Evolutionary conservation across 768 basidiomycete genomes (phyloP).

Genomic region (Hygrophorus russula): DNA sequence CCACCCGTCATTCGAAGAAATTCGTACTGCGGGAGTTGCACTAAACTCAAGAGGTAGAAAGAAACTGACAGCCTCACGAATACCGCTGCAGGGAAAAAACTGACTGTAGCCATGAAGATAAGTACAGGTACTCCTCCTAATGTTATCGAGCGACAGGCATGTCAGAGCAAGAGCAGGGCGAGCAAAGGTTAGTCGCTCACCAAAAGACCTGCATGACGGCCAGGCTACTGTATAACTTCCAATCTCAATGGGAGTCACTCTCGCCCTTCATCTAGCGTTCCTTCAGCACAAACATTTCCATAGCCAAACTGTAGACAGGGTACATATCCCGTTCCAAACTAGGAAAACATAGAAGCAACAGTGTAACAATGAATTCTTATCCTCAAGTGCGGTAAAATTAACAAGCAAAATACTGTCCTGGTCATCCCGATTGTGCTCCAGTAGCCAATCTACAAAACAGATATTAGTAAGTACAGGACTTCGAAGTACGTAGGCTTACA

Average conservation of each 20-base stretch:
- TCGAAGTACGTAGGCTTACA: constrained; percentile 23
- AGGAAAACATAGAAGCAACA: constrained; percentile 31
- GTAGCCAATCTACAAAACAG: constrained; percentile 34
- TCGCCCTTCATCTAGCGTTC: constrained; percentile 20
- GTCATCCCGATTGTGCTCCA: no score
- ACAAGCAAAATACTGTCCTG: no score
- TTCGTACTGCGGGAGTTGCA: constrained; percentile 24
- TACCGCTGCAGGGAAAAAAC: constrained; percentile 55
- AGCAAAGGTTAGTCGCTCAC: constrained; percentile 19
- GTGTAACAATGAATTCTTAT: constrained; percentile 43
- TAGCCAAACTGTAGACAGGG: constrained; percentile 66
- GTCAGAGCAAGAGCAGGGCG: neutral
- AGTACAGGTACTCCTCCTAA: constrained; percentile 60
- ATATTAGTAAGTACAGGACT: neutral
- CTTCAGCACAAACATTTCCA: constrained; percentile 48
- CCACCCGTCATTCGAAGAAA: no score
- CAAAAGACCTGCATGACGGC: constrained; percentile 62
- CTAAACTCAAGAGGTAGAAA: constrained; percentile 33
- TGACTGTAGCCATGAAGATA: constrained; percentile 64
- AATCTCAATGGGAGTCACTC: constrained; percentile 29
- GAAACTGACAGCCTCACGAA: constrained; percentile 37
- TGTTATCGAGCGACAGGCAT: constrained; percentile 40
- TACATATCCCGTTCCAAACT: constrained; percentile 50
- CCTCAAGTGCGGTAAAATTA: no score
- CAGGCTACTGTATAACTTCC: constrained; percentile 77